Evolutionary conservation across 2,329 filamentous ascomycete species (phyloP).

Genomic region (Penicillium sp.): DNA sequence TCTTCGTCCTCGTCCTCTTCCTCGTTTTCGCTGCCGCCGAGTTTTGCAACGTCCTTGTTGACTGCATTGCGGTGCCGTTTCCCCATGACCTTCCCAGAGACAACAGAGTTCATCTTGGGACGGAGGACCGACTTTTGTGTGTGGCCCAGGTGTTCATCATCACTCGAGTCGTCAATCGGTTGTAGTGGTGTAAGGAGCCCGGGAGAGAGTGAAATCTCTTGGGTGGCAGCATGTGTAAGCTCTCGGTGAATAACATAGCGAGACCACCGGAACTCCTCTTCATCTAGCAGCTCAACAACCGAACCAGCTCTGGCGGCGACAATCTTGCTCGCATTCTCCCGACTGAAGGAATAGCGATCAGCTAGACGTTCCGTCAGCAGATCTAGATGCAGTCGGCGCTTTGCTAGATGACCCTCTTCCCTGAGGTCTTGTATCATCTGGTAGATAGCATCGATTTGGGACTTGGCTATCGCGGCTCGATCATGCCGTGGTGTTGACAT

Average conservation of each 20-base stretch:
- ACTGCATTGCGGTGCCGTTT: conserved; percentile 43
- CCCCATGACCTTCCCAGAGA: conserved; percentile 44
- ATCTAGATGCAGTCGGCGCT: conserved; percentile 43
- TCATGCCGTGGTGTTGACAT: conserved; percentile 28
- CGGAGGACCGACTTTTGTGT: conserved; percentile 49
- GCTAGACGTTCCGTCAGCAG: conserved; percentile 37
- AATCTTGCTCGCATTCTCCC: conserved; percentile 41
- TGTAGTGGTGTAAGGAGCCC: conserved; percentile 39
- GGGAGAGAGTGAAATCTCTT: conserved; percentile 30
- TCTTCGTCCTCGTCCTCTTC: conserved; percentile 44
- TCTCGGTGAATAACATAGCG: conserved; percentile 47
- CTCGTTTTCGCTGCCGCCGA: conserved; percentile 43
- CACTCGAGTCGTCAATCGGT: conserved; percentile 37
- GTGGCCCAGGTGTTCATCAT: conserved; percentile 36
- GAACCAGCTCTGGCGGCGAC: conserved; percentile 36
- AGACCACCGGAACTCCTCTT: conserved; percentile 45
- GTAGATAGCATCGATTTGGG: conserved; percentile 42
- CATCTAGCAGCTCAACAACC: conserved; percentile 41
- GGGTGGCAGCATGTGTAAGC: conserved; percentile 36
- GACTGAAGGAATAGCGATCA: conserved; percentile 31
- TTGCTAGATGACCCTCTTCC: conserved; percentile 44
- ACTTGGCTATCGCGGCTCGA: conserved; percentile 30
- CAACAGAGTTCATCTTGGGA: conserved; percentile 41
- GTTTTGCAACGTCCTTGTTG: conserved; percentile 26
- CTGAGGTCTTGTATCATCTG: conserved; percentile 42